phyloP scores from a whole-genome alignment of 106 monocot genomes.

The Hemerocallis citrina region DNA sequence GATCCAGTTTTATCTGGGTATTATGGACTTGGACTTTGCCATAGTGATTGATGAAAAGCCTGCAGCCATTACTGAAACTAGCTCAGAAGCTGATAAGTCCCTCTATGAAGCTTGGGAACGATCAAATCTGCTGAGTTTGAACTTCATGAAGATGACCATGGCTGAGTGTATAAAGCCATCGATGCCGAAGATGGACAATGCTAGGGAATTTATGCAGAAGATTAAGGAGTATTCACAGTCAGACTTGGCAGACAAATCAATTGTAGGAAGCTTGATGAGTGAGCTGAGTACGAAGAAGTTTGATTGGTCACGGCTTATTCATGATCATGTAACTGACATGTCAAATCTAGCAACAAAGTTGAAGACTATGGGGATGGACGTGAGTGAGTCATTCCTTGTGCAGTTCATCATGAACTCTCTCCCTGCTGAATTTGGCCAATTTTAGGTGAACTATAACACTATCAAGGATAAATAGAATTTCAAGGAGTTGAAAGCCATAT shows the following conservation, averaged over 20 bases:
- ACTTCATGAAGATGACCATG: not conserved
- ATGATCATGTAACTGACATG: constrained; percentile 12
- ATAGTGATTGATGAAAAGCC: too few relatives aligned
- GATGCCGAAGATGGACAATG: not conserved
- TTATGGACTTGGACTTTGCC: too few relatives aligned
- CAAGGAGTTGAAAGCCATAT: not conserved
- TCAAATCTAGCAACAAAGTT: constrained; percentile 4
- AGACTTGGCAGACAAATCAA: not conserved
- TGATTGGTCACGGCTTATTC: not conserved
- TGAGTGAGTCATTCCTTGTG: constrained; percentile 10
- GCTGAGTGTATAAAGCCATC: not conserved
- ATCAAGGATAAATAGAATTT: not conserved
- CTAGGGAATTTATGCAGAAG: not conserved
- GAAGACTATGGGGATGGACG: constrained; percentile 5
- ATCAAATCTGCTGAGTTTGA: not conserved
- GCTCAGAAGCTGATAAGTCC: too few relatives aligned
- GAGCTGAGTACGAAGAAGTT: too few relatives aligned
- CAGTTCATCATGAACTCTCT: constrained; percentile 13
- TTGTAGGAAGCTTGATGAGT: too few relatives aligned
- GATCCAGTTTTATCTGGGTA: too few relatives aligned
- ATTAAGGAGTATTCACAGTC: not conserved
- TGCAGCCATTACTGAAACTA: too few relatives aligned
- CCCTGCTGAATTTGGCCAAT: too few relatives aligned
- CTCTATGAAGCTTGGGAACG: not conserved
- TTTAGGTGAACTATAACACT: constrained; percentile 1